These are phyloP conservation scores for slime mould (Dictyostelium discoideum) DNA, from an alignment of 78 protist genomes.

Conservation along the genomic window dicty_2.7 NC_007088.5:2125001-2125500, in stretches of 20 bases:
- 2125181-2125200: background rate
- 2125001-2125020: background rate
- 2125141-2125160: background rate
- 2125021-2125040: background rate
- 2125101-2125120: background rate
- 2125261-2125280: conserved; percentile 55
- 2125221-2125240: conserved; percentile 1
- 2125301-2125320: background rate
- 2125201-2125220: conserved; percentile 21
- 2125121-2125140: background rate
- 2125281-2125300: background rate
- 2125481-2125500: background rate
- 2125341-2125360: conserved; percentile 57
- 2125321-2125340: conserved; percentile 22
- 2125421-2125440: background rate
- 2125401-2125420: background rate
- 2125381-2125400: background rate
- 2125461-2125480: background rate
- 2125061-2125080: background rate
- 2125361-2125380: conserved; percentile 31
- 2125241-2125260: conserved; percentile 51
- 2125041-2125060: background rate
- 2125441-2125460: conserved; percentile 19
- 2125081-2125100: background rate
- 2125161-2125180: background rate